Conservation (phyloP, 2,329 filamentous ascomycete species). For the Setomelanomma holmii region DNA sequence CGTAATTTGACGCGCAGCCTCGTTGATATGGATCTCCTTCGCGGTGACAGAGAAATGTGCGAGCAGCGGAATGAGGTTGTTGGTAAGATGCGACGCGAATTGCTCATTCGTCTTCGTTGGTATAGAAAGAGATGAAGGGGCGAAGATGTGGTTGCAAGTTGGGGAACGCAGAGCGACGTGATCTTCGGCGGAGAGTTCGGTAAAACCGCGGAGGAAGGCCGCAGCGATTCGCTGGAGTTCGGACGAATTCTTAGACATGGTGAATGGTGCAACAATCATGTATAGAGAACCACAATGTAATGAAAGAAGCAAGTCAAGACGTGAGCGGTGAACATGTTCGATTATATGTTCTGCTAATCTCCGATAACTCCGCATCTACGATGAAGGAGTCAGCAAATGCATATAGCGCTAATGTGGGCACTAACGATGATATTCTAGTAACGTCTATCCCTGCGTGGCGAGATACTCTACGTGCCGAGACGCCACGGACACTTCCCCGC, state of each 20-base stretch:
- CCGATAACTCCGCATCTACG: background rate
- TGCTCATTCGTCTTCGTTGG: slow-evolving; percentile 5
- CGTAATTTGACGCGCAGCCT: slow-evolving; percentile 29
- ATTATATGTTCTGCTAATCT: background rate
- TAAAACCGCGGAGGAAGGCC: slow-evolving; percentile 4
- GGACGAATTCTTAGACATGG: background rate
- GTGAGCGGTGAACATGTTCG: background rate
- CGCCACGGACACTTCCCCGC: no score
- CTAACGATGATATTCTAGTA: no score
- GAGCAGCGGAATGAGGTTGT: slow-evolving; percentile 21
- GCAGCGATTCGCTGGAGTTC: background rate
- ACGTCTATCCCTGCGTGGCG: background rate
- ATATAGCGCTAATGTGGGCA: no score
- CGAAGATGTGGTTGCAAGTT: slow-evolving; percentile 12
- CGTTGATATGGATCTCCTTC: slow-evolving; percentile 22
- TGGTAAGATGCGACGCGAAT: slow-evolving; percentile 11
- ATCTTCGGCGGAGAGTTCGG: background rate
- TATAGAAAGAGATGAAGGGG: slow-evolving; percentile 10
- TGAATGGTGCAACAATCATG: background rate
- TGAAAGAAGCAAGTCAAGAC: background rate
- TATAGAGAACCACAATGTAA: background rate
- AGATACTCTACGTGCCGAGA: no score
- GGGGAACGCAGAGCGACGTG: background rate
- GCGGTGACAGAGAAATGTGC: slow-evolving; percentile 22
- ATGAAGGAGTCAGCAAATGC: background rate